These are phyloP conservation scores for Protea cynaroides DNA, from an alignment of 164 flowering plant species.

Conservation along the genomic window DNA sequence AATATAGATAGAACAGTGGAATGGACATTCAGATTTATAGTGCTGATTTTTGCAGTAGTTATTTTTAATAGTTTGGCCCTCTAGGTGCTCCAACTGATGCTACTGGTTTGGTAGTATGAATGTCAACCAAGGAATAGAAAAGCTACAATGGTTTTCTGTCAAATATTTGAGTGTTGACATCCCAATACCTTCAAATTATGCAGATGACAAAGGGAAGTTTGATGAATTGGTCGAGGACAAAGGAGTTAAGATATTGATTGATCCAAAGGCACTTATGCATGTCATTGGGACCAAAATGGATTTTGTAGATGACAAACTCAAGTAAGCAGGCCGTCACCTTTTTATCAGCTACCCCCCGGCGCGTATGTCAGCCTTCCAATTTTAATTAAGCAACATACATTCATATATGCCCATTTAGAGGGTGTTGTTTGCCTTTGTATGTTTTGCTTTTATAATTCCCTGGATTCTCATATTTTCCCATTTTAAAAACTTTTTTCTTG, in stretches of 20 bases:
- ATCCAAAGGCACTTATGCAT: slow-evolving; percentile 96
- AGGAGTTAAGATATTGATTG: slow-evolving; percentile 84
- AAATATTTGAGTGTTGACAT: neutral
- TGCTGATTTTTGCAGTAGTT: too few species aligned
- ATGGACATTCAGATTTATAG: too few species aligned
- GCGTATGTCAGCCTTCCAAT: too few species aligned
- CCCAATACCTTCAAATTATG: slow-evolving; percentile 8
- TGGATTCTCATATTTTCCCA: neutral
- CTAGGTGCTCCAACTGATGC: too few species aligned
- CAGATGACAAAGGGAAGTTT: slow-evolving; percentile 91
- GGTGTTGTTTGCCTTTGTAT: neutral
- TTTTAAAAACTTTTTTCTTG: neutral
- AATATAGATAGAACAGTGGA: too few species aligned
- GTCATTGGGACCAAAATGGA: slow-evolving; percentile 97
- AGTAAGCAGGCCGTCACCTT: slow-evolving; percentile 27
- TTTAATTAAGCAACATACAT: too few species aligned
- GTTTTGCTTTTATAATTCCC: neutral
- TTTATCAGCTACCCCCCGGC: too few species aligned
- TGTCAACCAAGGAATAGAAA: too few species aligned
- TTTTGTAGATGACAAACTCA: slow-evolving; percentile 85
- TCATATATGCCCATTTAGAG: too few species aligned
- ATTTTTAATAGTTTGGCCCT: too few species aligned
- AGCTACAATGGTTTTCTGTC: neutral
- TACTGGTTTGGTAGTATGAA: too few species aligned
- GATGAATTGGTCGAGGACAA: slow-evolving; percentile 89